Base-by-base conservation (phyloP, 2,329 filamentous ascomycete genomes). In the Alternaria conjuncta region DNA sequence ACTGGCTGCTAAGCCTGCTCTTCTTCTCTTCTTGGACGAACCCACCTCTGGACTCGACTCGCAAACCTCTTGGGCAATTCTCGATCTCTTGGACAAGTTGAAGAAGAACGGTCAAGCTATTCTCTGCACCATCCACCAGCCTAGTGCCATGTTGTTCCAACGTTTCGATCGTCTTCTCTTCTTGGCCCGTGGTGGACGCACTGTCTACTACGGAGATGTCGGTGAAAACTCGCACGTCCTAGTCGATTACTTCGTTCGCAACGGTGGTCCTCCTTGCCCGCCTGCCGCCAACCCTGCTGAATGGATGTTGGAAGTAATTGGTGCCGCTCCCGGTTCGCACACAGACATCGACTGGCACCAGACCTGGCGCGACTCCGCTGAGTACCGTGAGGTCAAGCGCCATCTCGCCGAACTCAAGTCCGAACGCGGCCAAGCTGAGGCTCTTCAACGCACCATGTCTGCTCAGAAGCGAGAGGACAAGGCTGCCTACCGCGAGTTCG, bases 41-140 rank as follows among this genome's bases (percentile, higher is more conserved):
- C 95, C 95, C 13, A 97, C 94, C 4, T 97, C 94, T 26, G 95
- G 95, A 84, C 88, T 97, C 20, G 95, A 97, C 80, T 93, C 89
- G 75, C 94, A 97, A 80, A 97, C 94, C 1, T 95, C 94, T 1
- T 97, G 93, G 93, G 92, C 93, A 67, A 97, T 97, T 76, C 86
- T 94, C 49, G 90, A 93, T 78, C 87, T 97, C 11, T 87, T 98
- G 44, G 91, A 96, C 80, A 97, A 96, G 81, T 86, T 97, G 32
- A 93, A 93, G 72, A 92, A 95, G 79, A 91, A 89, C 66, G 94
- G 95, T 15, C 78, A 80, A 57, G 94, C 95, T 55, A 93, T 97
- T 80, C 89, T 97, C n/a, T 97, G 94, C 83, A 97, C 95, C 0
- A 97, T 97, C 65, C 95, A 98, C 79, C 95, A 98, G 80, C 95